These are phyloP conservation scores for Dipteronia dyeriana DNA, from an alignment of 345 rosid genomes.

Conservation along the genomic window DNA sequence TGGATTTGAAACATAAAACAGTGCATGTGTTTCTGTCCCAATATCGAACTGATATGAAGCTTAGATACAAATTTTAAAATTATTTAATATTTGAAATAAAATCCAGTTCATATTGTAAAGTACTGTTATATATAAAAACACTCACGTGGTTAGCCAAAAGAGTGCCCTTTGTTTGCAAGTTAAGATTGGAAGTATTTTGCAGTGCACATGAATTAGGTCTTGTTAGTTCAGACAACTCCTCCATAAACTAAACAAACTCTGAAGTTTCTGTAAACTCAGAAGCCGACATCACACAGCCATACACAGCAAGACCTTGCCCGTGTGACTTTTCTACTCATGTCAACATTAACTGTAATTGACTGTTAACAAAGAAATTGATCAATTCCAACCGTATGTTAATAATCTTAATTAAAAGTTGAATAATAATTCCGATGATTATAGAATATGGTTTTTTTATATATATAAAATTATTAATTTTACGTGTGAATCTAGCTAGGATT, in stretches of 20 bases:
- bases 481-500: too few relatives aligned
- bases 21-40: slow-evolving; percentile 6
- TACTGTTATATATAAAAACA: slow-evolving; percentile 2
- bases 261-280: background rate
- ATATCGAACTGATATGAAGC: background rate
- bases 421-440: too few relatives aligned
- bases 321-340: too few relatives aligned
- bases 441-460: too few relatives aligned
- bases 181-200: background rate
- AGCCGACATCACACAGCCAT: slow-evolving; percentile 6
- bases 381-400: too few relatives aligned
- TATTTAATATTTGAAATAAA: background rate
- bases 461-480: too few relatives aligned
- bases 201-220: slow-evolving; percentile 11
- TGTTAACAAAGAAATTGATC: too few relatives aligned
- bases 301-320: too few relatives aligned
- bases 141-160: slow-evolving; percentile 15
- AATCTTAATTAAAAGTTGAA: background rate
- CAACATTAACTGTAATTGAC: too few relatives aligned
- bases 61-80: background rate
- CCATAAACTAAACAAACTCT: background rate
- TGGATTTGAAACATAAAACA: slow-evolving; percentile 4
- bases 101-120: background rate
- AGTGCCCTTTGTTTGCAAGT: background rate
- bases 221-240: background rate